phyloP scores from a whole-genome alignment of 768 basidiomycete genomes.

The Auricularia sp. region DNA sequence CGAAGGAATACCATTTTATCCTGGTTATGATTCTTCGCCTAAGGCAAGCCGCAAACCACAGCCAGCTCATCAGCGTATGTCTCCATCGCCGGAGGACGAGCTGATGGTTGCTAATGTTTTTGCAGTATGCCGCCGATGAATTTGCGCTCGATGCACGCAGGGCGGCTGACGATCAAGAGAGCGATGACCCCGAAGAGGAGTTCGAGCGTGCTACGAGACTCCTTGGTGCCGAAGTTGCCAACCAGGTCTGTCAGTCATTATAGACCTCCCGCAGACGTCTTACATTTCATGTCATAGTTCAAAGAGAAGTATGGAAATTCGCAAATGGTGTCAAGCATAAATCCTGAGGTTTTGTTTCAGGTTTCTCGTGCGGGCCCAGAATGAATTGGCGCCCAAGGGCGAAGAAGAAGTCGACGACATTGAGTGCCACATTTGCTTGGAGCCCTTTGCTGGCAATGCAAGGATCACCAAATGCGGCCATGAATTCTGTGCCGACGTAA shows the following conservation, averaged over 20 bases:
- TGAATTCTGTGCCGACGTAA: constrained; percentile 48
- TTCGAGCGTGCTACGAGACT: constrained; percentile 39
- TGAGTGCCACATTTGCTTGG: constrained; percentile 57
- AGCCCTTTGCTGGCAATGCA: constrained; percentile 44
- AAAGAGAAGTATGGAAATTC: constrained; percentile 5
- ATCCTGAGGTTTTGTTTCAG: background rate
- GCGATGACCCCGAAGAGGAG: constrained; percentile 42
- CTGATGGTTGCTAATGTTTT: background rate
- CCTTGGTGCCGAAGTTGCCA: constrained; percentile 37
- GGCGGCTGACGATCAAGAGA: constrained; percentile 34
- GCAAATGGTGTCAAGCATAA: background rate
- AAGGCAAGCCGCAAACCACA: constrained; percentile 1
- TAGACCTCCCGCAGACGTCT: background rate
- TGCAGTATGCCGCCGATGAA: constrained; percentile 1
- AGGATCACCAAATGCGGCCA: constrained; percentile 59
- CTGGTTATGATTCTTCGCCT: constrained; percentile 4
- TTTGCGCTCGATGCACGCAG: background rate
- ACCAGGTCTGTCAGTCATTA: constrained; percentile 1
- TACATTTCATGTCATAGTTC: background rate
- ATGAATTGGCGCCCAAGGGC: constrained; percentile 1
- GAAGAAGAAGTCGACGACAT: constrained; percentile 12
- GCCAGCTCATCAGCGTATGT: background rate
- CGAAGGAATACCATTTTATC: constrained; percentile 53
- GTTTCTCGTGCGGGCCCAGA: constrained; percentile 2
- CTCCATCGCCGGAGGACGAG: background rate